Percentiles rank a stretch among this genome's conserved stretches.
Conservation (phyloP, 2,329 filamentous ascomycete genomes). For the Phaeosphaeriaceae sp. region DNA sequence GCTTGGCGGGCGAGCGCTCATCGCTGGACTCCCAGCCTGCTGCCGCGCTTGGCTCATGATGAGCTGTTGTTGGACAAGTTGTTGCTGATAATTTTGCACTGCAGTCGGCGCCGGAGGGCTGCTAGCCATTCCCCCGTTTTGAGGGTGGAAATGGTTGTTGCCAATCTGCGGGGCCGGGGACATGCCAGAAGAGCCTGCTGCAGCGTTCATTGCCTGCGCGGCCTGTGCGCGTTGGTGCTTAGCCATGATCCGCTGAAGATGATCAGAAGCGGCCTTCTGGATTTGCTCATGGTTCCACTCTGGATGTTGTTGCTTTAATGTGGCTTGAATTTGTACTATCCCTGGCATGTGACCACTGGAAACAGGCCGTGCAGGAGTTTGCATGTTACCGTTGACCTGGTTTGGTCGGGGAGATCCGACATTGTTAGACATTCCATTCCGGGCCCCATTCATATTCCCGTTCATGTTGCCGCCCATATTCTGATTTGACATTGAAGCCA, state of each 20-base stretch:
- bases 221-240: conserved; percentile 45
- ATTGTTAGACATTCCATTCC: conserved; percentile 45
- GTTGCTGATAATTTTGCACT: conserved; percentile 46
- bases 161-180: conserved; percentile 41
- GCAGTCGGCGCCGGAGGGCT: conserved; percentile 39
- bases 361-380: conserved; percentile 34
- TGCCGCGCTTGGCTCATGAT: conserved; percentile 45
- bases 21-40: conserved; percentile 39
- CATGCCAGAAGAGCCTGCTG: conserved; percentile 42
- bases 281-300: conserved; percentile 45
- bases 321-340: conserved; percentile 40
- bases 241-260: conserved; percentile 39
- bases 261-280: conserved; percentile 42
- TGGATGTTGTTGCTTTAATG: conserved; percentile 43
- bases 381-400: conserved; percentile 39
- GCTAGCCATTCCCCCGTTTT: conserved; percentile 36
- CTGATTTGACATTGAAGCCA: conserved; percentile 38
- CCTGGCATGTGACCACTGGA: conserved; percentile 45
- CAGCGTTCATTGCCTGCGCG: conserved; percentile 46
- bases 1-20: conserved; percentile 42
- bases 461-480: conserved; percentile 45
- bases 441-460: conserved; percentile 35
- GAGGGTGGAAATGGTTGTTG: conserved; percentile 43
- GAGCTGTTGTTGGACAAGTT: conserved; percentile 47
- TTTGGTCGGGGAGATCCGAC: conserved; percentile 43